These are phyloP conservation scores for Apophysomyces elegans DNA, from an alignment of 371 early-diverging fungal genomes.

Conservation along the genomic window DNA sequence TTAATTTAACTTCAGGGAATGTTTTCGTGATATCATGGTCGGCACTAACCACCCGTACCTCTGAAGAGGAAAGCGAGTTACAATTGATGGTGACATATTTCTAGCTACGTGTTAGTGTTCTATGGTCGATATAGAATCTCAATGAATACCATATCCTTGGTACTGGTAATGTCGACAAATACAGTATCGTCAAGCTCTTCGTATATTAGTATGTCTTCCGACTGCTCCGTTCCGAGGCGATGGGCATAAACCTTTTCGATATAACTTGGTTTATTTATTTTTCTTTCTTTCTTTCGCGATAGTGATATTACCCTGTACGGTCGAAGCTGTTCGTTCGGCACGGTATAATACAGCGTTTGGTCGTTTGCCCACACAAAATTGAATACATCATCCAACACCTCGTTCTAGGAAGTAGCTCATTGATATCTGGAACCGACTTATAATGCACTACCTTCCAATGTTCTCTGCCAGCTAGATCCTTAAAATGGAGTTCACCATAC, in stretches of 20 bases:
- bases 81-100: constrained; percentile 75
- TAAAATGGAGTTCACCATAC: constrained; percentile 66
- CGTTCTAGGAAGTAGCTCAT: constrained; percentile 34
- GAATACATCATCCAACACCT: constrained; percentile 71
- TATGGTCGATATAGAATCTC: neutral
- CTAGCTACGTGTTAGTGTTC: constrained; percentile 20
- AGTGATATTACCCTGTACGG: constrained; percentile 57
- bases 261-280: neutral
- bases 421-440: neutral
- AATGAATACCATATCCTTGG: constrained; percentile 70
- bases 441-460: constrained; percentile 46
- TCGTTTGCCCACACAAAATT: constrained; percentile 84
- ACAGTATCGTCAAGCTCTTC: constrained; percentile 69
- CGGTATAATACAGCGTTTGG: constrained; percentile 72
- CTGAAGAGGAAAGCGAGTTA: constrained; percentile 77
- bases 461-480: constrained; percentile 41
- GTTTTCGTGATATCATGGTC: constrained; percentile 42
- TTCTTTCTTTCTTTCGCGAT: no score
- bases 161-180: constrained; percentile 81
- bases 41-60: constrained; percentile 66
- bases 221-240: constrained; percentile 56
- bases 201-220: constrained; percentile 66
- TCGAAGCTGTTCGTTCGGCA: constrained; percentile 73
- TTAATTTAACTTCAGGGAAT: constrained; percentile 43
- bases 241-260: constrained; percentile 58